Percentiles rank a stretch among this genome's conserved stretches.
Evolutionary conservation across 2,329 filamentous ascomycete genomes (phyloP).

Genomic region (Plenodomus tracheiphilus): DNA sequence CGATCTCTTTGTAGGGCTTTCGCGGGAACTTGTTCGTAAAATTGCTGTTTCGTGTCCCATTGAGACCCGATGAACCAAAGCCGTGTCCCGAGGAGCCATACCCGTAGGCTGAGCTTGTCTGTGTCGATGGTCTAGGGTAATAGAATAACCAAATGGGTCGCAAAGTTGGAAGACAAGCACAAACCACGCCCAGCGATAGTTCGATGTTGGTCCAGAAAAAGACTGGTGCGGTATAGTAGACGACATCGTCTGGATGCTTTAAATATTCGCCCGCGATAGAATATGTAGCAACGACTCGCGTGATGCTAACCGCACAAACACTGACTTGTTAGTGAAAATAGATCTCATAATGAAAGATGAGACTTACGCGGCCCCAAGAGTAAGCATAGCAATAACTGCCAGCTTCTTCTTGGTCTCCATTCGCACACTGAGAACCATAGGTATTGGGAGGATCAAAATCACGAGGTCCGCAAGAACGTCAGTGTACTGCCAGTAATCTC

Average conservation of each 20-base stretch:
- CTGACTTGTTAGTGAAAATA: conserved; percentile 11
- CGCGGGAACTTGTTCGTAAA: conserved; percentile 12
- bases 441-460: conserved; percentile 29
- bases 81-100: conserved; percentile 16
- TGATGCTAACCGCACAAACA: conserved; percentile 26
- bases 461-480: conserved; percentile 24
- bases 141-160: conserved; percentile 29
- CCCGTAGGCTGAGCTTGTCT: conserved; percentile 11
- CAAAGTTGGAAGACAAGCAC: conserved; percentile 28
- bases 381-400: conserved; percentile 25
- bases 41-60: conserved; percentile 13
- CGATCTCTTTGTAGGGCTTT: conserved; percentile 23
- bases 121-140: conserved; percentile 11
- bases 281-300: conserved; percentile 21
- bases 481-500: conserved; percentile 13
- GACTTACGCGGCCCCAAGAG: conserved; percentile 25
- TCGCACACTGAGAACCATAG: conserved; percentile 26
- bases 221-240: conserved; percentile 29
- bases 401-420: conserved; percentile 23
- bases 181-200: conserved; percentile 28
- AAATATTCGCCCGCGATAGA: conserved; percentile 23
- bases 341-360: neutral
- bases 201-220: conserved; percentile 39
- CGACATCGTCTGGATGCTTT: conserved; percentile 23
- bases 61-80: conserved; percentile 15